phyloP scores from a whole-genome alignment of 768 basidiomycete genomes.

The Kwoniella heveanensis region DNA sequence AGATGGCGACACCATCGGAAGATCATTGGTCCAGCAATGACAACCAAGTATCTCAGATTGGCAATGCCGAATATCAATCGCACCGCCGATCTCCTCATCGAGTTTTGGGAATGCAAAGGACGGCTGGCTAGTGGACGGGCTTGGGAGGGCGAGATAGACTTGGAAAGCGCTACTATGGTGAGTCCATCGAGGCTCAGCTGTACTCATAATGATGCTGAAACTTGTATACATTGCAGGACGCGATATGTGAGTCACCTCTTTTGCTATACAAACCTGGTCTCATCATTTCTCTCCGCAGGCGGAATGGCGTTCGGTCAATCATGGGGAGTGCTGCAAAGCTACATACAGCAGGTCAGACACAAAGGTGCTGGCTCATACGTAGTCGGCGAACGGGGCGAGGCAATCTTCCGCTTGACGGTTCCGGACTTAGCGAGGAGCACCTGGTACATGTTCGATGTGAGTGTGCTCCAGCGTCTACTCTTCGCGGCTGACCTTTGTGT shows the following conservation, averaged over 20 bases:
- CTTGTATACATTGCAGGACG: conserved; percentile 30
- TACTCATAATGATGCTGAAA: not conserved
- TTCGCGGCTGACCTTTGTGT: no score
- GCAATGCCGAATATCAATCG: conserved; percentile 36
- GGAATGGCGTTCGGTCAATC: conserved; percentile 45
- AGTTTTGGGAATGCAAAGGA: conserved; percentile 32
- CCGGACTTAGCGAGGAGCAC: conserved; percentile 28
- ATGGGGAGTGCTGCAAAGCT: conserved; percentile 23
- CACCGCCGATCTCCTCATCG: conserved; percentile 29
- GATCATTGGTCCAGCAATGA: conserved; percentile 49
- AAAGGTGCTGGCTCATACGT: no score
- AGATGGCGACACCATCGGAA: conserved; percentile 45
- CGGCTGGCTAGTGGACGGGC: conserved; percentile 14
- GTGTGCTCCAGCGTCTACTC: conserved; percentile 6
- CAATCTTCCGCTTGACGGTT: conserved; percentile 22
- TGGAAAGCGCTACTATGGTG: conserved; percentile 43
- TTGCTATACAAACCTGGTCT: not conserved
- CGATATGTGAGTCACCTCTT: conserved; percentile 36
- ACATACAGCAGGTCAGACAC: not conserved
- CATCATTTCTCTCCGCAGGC: conserved; percentile 4
- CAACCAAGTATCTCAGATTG: conserved; percentile 41
- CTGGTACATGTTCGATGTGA: conserved; percentile 39
- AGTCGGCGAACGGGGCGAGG: conserved; percentile 9
- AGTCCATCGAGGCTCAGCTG: no score
- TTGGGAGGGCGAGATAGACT: conserved; percentile 31